Evolutionary conservation across 2,329 filamentous ascomycete species (phyloP).

Genomic region (Aspergillus pseudotamarii): DNA sequence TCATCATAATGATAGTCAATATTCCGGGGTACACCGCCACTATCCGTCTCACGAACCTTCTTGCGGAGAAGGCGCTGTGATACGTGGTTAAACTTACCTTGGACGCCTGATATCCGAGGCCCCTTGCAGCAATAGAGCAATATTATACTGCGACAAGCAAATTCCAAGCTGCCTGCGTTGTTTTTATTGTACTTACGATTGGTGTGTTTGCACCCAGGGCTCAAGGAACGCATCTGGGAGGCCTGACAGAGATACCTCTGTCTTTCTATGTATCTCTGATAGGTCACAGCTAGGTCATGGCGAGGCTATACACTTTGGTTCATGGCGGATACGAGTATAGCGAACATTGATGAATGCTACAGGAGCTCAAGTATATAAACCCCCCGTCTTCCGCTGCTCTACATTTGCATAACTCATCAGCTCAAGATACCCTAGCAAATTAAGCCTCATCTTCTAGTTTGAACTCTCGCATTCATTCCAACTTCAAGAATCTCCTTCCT

Average conservation of each 20-base stretch:
- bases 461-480: background rate
- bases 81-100: too few species aligned
- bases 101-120: too few species aligned
- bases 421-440: background rate
- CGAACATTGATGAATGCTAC: background rate
- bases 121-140: background rate
- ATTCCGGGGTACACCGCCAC: too few species aligned
- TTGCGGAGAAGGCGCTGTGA: too few species aligned
- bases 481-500: background rate
- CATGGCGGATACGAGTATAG: background rate
- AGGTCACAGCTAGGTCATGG: background rate
- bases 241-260: background rate
- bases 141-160: background rate
- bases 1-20: too few species aligned
- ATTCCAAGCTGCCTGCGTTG: background rate
- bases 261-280: background rate
- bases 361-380: background rate
- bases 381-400: background rate
- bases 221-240: background rate
- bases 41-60: too few species aligned
- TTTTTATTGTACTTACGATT: background rate
- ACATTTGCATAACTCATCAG: background rate
- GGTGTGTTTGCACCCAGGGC: background rate
- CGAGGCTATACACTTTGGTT: background rate
- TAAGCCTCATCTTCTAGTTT: background rate